A percentile compares a stretch with the other conserved stretches of the same genome.
Conservation (phyloP, 768 basidiomycete species). For the Amanita jacksonii region DNA sequence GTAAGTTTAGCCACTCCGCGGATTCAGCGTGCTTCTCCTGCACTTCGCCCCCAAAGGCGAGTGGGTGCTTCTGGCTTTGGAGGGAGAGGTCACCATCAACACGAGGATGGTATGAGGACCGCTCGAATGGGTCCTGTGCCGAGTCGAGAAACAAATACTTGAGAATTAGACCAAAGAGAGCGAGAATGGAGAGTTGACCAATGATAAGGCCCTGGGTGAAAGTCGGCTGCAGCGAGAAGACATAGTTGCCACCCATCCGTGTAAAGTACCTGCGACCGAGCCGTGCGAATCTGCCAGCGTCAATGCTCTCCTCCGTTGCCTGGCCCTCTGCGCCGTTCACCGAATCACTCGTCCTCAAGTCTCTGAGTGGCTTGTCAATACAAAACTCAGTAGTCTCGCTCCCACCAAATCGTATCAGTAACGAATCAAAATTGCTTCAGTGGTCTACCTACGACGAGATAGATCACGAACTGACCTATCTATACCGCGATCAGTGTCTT, state of each 20-base stretch:
- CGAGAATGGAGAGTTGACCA: conserved; percentile 82
- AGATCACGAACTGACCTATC: conserved; percentile 63
- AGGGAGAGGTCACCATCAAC: conserved; percentile 37
- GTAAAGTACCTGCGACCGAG: too few species aligned
- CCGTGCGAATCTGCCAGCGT: too few species aligned
- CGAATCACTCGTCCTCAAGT: conserved; percentile 31
- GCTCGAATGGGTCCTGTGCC: conserved; percentile 43
- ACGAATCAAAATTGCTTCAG: conserved; percentile 36
- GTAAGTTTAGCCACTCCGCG: conserved; percentile 84
- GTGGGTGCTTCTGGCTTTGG: conserved; percentile 24
- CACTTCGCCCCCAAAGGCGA: conserved; percentile 15
- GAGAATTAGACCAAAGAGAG: conserved; percentile 71
- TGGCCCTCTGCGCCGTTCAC: conserved; percentile 46
- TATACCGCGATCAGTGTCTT: conserved; percentile 39
- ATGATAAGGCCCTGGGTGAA: conserved; percentile 94
- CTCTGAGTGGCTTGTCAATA: conserved; percentile 21
- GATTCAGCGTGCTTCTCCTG: conserved; percentile 45
- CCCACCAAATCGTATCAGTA: conserved; percentile 7
- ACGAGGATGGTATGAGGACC: conserved; percentile 50
- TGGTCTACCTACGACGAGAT: conserved; percentile 89
- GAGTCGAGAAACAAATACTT: conserved; percentile 94
- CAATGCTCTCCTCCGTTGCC: conserved; percentile 22
- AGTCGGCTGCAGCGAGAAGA: conserved; percentile 72
- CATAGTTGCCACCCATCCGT: conserved; percentile 45
- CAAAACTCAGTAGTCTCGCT: conserved; percentile 15